These are phyloP conservation scores for Mortierella claussenii DNA, from an alignment of 192 early-diverging fungal genomes.

Conservation along the genomic window DNA sequence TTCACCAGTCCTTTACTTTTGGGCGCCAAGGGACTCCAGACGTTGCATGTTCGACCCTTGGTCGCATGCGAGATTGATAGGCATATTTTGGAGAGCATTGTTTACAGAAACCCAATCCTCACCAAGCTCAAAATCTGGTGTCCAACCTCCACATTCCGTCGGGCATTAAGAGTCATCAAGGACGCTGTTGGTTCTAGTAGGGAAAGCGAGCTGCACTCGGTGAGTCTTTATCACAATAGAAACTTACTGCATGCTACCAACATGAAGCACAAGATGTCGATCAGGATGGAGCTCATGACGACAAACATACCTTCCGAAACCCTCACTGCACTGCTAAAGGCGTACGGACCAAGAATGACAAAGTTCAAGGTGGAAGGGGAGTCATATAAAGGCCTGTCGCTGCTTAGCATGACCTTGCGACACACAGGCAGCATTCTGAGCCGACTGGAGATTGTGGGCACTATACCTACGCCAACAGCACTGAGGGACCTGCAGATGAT, in stretches of 20 bases:
- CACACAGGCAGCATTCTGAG: background rate
- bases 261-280: background rate
- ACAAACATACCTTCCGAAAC: background rate
- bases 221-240: background rate
- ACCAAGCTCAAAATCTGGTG: background rate
- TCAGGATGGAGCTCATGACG: constrained; percentile 6
- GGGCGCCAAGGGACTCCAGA: background rate
- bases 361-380: constrained; percentile 3
- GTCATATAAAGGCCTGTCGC: background rate
- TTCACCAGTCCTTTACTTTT: background rate
- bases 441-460: background rate
- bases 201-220: background rate
- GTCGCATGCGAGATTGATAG: background rate
- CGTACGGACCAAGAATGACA: constrained; percentile 5
- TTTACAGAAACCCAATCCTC: background rate
- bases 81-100: background rate
- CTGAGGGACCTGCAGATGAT: constrained; percentile 1
- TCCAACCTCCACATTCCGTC: background rate
- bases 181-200: background rate
- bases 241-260: constrained; percentile 7
- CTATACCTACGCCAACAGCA: background rate
- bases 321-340: constrained; percentile 1
- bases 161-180: constrained; percentile 1
- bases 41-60: background rate
- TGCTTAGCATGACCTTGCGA: background rate